Evolutionary conservation across 1,284 basidiomycete genomes (phyloP).

Genomic region (Rhodotorula sp.): DNA sequence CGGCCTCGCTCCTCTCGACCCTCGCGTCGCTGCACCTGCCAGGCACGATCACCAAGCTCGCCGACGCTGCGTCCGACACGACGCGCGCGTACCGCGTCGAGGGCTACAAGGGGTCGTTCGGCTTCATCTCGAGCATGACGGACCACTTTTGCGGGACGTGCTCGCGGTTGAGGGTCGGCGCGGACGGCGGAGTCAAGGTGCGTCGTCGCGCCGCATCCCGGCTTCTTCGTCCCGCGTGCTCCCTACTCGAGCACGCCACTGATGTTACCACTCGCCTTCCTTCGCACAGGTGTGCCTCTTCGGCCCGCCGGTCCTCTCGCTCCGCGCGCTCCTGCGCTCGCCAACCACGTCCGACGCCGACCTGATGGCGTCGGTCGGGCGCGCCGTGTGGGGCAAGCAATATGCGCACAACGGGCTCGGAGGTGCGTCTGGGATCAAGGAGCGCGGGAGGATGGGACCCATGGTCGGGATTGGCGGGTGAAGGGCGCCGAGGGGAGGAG

Average conservation of each 20-base stretch:
- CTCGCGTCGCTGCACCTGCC: conserved; percentile 50
- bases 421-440: conserved; percentile 65
- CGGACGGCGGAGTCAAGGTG: conserved; percentile 87
- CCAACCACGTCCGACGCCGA: conserved; percentile 57
- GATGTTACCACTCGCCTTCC: not conserved
- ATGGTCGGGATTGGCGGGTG: conserved; percentile 82
- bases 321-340: conserved; percentile 70
- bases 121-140: conserved; percentile 89
- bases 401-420: conserved; percentile 81
- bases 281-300: conserved; percentile 73
- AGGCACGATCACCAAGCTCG: conserved; percentile 55
- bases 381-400: conserved; percentile 71
- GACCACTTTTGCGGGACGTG: conserved; percentile 87
- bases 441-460: conserved; percentile 65
- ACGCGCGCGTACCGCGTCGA: conserved; percentile 75
- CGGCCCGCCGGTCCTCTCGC: conserved; percentile 77
- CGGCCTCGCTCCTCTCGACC: conserved; percentile 61
- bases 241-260: too few species aligned
- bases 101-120: conserved; percentile 70
- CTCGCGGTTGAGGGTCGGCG: conserved; percentile 77
- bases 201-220: conserved; percentile 25
- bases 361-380: conserved; percentile 64
- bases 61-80: conserved; percentile 69
- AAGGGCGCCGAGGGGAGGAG: not conserved
- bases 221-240: conserved; percentile 6